These are phyloP conservation scores for Barnettozyma californica DNA, from an alignment of 805 yeast genomes.

Conservation along the genomic window DNA sequence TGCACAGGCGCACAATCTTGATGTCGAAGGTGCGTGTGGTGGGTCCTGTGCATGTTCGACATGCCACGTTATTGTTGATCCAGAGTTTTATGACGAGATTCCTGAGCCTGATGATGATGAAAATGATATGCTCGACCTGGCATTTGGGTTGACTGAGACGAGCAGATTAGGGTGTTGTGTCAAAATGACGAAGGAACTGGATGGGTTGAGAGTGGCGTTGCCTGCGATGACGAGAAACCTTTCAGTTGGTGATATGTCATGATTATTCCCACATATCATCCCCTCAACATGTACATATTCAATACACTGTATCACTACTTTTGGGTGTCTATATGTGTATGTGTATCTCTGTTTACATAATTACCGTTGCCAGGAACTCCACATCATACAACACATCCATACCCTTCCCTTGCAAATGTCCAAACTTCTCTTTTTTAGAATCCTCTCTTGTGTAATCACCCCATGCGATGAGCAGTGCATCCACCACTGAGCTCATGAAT, in stretches of 20 bases:
- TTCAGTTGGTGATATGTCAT: conserved; percentile 72
- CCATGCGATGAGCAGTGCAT: background rate
- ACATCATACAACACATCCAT: background rate
- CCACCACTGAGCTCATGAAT: background rate
- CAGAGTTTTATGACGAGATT: conserved; percentile 82
- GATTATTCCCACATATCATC: background rate
- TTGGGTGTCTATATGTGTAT: background rate
- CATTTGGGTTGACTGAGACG: conserved; percentile 95
- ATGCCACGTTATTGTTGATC: conserved; percentile 94
- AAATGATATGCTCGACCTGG: conserved; percentile 96
- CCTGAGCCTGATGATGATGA: conserved; percentile 98
- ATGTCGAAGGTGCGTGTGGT: conserved; percentile 98
- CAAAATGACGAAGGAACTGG: conserved; percentile 80
- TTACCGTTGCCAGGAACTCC: background rate
- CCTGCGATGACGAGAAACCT: conserved; percentile 97
- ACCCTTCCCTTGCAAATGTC: background rate
- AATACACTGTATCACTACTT: background rate
- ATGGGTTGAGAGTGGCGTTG: conserved; percentile 89
- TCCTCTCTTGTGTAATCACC: background rate
- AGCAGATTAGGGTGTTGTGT: conserved; percentile 95
- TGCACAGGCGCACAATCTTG: conserved; percentile 89
- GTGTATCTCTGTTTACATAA: background rate
- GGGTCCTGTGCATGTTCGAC: conserved; percentile 99
- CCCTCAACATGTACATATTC: background rate
- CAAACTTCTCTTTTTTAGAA: background rate